Base-by-base conservation (phyloP, 768 basidiomycete genomes). In the Amanita subjunquillea region DNA sequence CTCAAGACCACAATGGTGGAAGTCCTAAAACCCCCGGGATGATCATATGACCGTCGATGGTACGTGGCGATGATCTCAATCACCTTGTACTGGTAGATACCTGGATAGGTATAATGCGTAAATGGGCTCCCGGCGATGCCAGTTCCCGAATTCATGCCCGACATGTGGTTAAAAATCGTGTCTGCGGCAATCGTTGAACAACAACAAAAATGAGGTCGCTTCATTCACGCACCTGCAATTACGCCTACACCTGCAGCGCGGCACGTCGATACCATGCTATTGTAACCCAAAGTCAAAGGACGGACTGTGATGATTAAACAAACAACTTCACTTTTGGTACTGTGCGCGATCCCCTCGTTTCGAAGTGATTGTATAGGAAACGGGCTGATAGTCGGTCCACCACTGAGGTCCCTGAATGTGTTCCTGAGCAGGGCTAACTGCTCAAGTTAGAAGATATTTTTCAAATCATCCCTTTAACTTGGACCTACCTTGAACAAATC, bases 371-470 rank as follows among this genome's bases (percentile, higher is more conserved):
- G 51, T 82, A 60, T 85, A 84, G 1, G 82, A 84, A 0, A 83
- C 82, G 3, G 79, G 77, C 66, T 75, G 84, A 58, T 87, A 85
- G 60, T 85, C 83, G 0, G 83, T 85, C 83, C 83, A 86, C 84
- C 84, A 86, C 58, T 83, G 73, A 2, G 67, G 9, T 3, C 83
- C 83, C 12, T 65, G 57, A 40, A 84, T 65, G 57, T 83, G 82
- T 57, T 85, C 83, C 53, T 72, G 70, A 2, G 82, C 70, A 0
- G 80, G 79, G 60, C 73, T 74, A 43, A 72, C 73, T 74, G 55
- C 34, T 6, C 13, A 22, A 4, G 3, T 32, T 15, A 42, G n/a
- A 37, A 40, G 48, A 5, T n/a, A 17, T 5, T 17, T 13, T 20
- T 20, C 6, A 8, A 9, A 32, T 27, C 12, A 46, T 34, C 3